Evolutionary conservation across 208 protist genomes (phyloP), one percentile per base, ranked within the genome.

Genomic region (Leptomonas pyrrhocoris): DNA sequence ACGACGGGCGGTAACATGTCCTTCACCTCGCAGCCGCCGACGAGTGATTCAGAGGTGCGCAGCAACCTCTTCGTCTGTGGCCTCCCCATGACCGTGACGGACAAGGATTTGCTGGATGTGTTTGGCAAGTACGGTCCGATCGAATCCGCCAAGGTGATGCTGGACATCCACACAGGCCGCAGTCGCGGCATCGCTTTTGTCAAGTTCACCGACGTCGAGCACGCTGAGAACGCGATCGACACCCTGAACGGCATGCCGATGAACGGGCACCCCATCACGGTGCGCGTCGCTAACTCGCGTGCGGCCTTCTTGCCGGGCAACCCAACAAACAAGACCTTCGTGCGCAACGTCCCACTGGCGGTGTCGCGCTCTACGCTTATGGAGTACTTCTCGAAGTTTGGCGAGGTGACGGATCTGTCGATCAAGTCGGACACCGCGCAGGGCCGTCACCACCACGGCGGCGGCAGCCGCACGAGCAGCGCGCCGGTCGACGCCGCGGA

Each of bases 131-230:
- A 76, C 40, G 89, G 89, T 12, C 55, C 40, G 34, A 88, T 94
- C 36, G 79, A 88, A 58, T 89, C 81, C 0, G 83, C 84, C n/a
- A 94, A 94, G 80, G 85, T 94, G 38, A 94, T 94, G 89, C 79
- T 94, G 1, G 73, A 94, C 75, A 94, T 94, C 38, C 81, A 85
- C 80, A 92, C 81, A 21, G 88, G 88, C 0, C 77, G 74, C 36
- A 90, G 85, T 59, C 83, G 85, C 40, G 74, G 85, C 43, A 91
- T 92, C 40, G 88, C 85, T 27, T 94, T 94, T 66, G 88, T 94
- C 13, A 91, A 92, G 68, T 94, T 84, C 51, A 74, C n/a, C 1
- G 48, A 75, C 5, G 70, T 85, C 23, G 63, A 74, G 31, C 25
- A 63, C 57, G 85, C 88, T 4, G 79, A 85, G 42, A 48, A 63